Percentiles rank a stretch among this genome's conserved stretches.
These are phyloP conservation scores for Eremomyces bilateralis DNA, from an alignment of 495 filamentous ascomycete genomes.

Conservation along the genomic window DNA sequence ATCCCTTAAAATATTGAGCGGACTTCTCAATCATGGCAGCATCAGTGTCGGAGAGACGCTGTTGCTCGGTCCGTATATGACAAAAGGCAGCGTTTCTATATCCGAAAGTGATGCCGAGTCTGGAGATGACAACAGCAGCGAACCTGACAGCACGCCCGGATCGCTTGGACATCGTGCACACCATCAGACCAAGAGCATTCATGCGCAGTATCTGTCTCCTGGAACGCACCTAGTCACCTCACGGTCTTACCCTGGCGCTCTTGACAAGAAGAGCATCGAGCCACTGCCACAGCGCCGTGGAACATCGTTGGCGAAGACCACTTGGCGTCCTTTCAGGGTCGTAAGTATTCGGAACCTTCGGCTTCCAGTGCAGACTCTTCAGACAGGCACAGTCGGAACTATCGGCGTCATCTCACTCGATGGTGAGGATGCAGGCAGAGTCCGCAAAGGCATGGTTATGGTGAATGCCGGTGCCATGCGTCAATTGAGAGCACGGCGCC, in stretches of 20 bases:
- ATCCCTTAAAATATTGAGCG: slow-evolving; percentile 23
- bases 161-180: too few relatives aligned
- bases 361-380: slow-evolving; percentile 55
- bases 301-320: not conserved
- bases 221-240: too few relatives aligned
- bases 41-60: slow-evolving; percentile 62
- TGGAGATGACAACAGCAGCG: slow-evolving; percentile 15
- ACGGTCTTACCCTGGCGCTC: slow-evolving; percentile 19
- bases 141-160: slow-evolving; percentile 8
- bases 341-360: slow-evolving; percentile 75
- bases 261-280: too few relatives aligned
- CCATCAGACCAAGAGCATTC: too few relatives aligned
- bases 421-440: slow-evolving; percentile 23
- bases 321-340: slow-evolving; percentile 55
- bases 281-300: too few relatives aligned
- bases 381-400: slow-evolving; percentile 71
- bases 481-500: not conserved
- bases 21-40: slow-evolving; percentile 56
- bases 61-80: slow-evolving; percentile 64
- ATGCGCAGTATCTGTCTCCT: too few relatives aligned
- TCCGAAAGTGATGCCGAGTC: too few relatives aligned
- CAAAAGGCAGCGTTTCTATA: too few relatives aligned
- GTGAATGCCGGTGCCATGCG: slow-evolving; percentile 14
- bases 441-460: slow-evolving; percentile 74
- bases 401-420: slow-evolving; percentile 47